Evolutionary conservation across 1,139 yeast species (phyloP).

Genomic region (Geotrichum cucujoidarum): DNA sequence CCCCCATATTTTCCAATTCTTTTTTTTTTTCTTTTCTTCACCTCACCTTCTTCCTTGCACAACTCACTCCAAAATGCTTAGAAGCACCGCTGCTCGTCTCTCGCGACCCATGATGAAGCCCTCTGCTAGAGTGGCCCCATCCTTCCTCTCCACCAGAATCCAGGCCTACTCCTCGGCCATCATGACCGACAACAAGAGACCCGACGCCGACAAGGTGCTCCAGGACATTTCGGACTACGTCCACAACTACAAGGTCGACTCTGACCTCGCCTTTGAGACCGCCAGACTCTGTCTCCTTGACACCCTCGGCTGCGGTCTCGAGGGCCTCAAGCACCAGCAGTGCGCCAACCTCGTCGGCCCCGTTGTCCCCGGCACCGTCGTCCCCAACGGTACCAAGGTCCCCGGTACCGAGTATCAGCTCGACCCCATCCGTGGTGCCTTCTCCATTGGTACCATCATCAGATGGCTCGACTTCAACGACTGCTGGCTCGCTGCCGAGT

Average conservation of each 20-base stretch:
- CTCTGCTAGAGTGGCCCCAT: not conserved
- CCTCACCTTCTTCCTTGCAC: not conserved
- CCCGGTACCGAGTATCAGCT: constrained; percentile 48
- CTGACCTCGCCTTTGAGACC: constrained; percentile 48
- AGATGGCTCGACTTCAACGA: constrained; percentile 59
- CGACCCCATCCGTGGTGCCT: constrained; percentile 56
- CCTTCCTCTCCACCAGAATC: not conserved
- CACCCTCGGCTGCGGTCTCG: constrained; percentile 58
- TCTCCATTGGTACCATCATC: constrained; percentile 51
- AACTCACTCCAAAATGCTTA: constrained; percentile 2
- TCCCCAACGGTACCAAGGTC: constrained; percentile 51
- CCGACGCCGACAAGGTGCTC: constrained; percentile 47
- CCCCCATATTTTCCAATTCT: not conserved
- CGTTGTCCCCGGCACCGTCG: constrained; percentile 50
- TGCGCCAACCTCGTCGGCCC: constrained; percentile 49
- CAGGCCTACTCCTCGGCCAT: constrained; percentile 22
- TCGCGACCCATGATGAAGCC: constrained; percentile 6
- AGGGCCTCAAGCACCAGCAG: constrained; percentile 51
- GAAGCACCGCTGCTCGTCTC: constrained; percentile 3
- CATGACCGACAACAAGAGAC: constrained; percentile 45
- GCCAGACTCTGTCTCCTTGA: constrained; percentile 52
- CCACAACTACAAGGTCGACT: constrained; percentile 44
- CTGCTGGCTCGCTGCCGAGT: constrained; percentile 62
- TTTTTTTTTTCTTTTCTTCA: not conserved
- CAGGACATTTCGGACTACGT: constrained; percentile 49